Conservation (phyloP, 345 rosid genomes). For the Clausena lansium region DNA sequence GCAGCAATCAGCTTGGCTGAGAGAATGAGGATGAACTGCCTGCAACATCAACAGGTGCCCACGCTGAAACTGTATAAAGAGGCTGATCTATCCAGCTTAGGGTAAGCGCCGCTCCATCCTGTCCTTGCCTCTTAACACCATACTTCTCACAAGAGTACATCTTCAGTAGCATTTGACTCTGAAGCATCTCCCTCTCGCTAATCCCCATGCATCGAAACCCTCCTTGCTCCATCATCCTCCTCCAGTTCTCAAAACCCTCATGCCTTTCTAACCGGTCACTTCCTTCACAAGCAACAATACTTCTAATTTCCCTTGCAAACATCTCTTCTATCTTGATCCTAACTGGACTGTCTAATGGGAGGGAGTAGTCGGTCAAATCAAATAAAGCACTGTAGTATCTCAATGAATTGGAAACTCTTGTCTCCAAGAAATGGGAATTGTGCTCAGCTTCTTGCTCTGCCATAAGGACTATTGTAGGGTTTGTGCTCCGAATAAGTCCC, state of each 20-base stretch:
- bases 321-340: constrained; percentile 81
- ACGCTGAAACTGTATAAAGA: constrained; percentile 83
- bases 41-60: constrained; percentile 58
- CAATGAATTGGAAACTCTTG: constrained; percentile 67
- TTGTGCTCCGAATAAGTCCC: constrained; percentile 83
- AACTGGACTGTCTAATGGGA: constrained; percentile 57
- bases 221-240: constrained; percentile 74
- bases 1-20: constrained; percentile 45
- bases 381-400: constrained; percentile 78
- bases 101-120: constrained; percentile 53
- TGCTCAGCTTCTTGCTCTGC: constrained; percentile 90
- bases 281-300: constrained; percentile 88
- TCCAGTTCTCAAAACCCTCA: constrained; percentile 63
- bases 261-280: constrained; percentile 85
- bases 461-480: constrained; percentile 56
- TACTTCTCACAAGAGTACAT: constrained; percentile 63
- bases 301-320: constrained; percentile 79
- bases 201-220: constrained; percentile 61
- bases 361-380: constrained; percentile 62
- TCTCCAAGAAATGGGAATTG: constrained; percentile 48
- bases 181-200: constrained; percentile 73
- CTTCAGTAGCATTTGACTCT: constrained; percentile 80
- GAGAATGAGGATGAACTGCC: constrained; percentile 68
- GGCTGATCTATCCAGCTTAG: constrained; percentile 82
- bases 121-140: constrained; percentile 41